These are phyloP conservation scores for Capronia coronata DNA, from an alignment of 2,329 filamentous ascomycete genomes.

Conservation along the genomic window DNA sequence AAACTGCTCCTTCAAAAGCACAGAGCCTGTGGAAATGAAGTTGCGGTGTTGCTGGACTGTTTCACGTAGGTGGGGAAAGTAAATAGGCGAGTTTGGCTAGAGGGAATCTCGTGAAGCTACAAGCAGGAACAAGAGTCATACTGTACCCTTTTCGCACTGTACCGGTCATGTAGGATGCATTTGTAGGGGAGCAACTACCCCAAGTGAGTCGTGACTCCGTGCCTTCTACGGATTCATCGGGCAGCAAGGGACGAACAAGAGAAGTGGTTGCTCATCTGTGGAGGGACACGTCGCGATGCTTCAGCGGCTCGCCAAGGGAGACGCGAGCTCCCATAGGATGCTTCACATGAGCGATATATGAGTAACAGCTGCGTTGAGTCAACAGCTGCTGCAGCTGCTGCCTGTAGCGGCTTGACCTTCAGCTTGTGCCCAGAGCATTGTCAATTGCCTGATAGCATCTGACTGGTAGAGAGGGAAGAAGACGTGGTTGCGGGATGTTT, in stretches of 20 bases:
- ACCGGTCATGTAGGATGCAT: neutral
- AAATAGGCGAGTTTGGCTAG: slow-evolving; percentile 8
- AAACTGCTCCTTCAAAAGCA: too few relatives aligned
- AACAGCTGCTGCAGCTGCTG: neutral
- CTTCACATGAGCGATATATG: slow-evolving; percentile 8
- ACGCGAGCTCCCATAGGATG: slow-evolving; percentile 10
- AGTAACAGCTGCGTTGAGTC: neutral
- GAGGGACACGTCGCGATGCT: slow-evolving; percentile 20
- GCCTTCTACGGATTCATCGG: slow-evolving; percentile 11
- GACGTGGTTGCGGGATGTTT: neutral
- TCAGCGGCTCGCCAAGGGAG: slow-evolving; percentile 19
- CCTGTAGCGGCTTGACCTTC: too few relatives aligned
- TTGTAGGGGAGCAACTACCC: neutral
- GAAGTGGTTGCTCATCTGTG: slow-evolving; percentile 10
- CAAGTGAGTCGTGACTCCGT: neutral
- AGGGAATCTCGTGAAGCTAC: neutral
- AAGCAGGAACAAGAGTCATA: neutral
- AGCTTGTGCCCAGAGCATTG: neutral
- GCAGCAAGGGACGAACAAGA: slow-evolving; percentile 20
- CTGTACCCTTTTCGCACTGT: neutral
- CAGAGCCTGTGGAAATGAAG: slow-evolving; percentile 1
- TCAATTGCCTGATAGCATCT: neutral
- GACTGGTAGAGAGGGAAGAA: neutral
- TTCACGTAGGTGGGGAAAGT: slow-evolving; percentile 14
- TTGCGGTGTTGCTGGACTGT: slow-evolving; percentile 13